Percentiles rank a stretch among this genome's conserved stretches.
Conservation (phyloP, 2,329 filamentous ascomycete genomes). For the Colletotrichum cereale region DNA sequence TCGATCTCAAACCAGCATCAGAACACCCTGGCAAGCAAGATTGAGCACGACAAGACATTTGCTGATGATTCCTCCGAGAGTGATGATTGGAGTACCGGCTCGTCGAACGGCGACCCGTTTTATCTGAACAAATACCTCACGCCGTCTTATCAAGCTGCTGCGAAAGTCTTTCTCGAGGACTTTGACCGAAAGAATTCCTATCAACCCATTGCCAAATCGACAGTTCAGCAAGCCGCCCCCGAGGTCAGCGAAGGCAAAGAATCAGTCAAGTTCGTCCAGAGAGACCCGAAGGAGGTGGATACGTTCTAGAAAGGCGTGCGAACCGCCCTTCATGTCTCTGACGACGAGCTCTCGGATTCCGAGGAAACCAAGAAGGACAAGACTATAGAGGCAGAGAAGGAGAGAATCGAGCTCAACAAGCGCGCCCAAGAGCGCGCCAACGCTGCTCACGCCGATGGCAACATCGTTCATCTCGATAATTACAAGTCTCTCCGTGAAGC, state of each 20-base stretch:
- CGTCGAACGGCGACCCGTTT: constrained; percentile 6
- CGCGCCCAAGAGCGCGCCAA: constrained; percentile 27
- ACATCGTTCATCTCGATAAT: constrained; percentile 18
- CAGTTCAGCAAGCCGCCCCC: not conserved
- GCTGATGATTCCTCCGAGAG: constrained; percentile 1
- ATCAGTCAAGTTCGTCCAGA: constrained; percentile 18
- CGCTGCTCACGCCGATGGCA: constrained; percentile 21
- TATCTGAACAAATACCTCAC: constrained; percentile 19
- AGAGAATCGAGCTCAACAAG: constrained; percentile 9
- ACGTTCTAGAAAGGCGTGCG: constrained; percentile 51
- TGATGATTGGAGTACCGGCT: constrained; percentile 12
- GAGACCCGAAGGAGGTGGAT: constrained; percentile 44
- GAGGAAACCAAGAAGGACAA: constrained; percentile 14
- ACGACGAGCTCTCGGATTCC: constrained; percentile 45
- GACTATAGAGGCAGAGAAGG: not conserved
- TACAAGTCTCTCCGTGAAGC: constrained; percentile 18
- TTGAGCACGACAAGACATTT: not conserved
- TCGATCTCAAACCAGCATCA: not conserved
- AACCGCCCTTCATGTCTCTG: constrained; percentile 46
- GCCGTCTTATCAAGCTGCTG: constrained; percentile 4
- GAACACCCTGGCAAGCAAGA: not conserved
- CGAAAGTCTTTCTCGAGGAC: constrained; percentile 10
- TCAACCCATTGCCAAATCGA: not conserved
- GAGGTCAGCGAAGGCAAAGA: not conserved
- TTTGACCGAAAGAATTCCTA: not conserved